phyloP scores from a whole-genome alignment of 2,329 filamentous ascomycete genomes.

The Ophiostoma perfectum region DNA sequence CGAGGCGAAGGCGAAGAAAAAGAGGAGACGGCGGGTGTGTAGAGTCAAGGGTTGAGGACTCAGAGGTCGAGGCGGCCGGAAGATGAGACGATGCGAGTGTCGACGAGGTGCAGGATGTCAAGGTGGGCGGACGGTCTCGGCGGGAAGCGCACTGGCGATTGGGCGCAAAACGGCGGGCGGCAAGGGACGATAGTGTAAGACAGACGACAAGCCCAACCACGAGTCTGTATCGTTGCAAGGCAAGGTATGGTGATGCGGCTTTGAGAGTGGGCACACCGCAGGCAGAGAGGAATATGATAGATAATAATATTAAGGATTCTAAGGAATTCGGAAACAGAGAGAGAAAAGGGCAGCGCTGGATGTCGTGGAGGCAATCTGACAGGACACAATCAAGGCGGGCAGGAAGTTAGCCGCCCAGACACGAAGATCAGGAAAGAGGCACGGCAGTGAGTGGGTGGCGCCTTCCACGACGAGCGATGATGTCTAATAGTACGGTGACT shows the following conservation, averaged over 20 bases:
- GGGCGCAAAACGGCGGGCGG: slow-evolving; percentile 20
- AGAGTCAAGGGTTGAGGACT: neutral
- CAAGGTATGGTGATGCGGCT: too few relatives aligned
- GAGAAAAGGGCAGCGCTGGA: neutral
- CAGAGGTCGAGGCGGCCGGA: neutral
- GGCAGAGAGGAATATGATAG: too few relatives aligned
- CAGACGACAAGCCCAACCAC: neutral
- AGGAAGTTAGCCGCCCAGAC: slow-evolving; percentile 15
- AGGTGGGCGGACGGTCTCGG: slow-evolving; percentile 15
- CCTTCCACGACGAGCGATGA: slow-evolving; percentile 5
- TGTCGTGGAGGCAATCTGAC: neutral
- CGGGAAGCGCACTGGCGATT: slow-evolving; percentile 18
- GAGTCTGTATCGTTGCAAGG: too few relatives aligned
- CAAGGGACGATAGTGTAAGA: neutral
- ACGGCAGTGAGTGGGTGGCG: slow-evolving; percentile 13
- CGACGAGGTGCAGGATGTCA: neutral
- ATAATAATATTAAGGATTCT: too few relatives aligned
- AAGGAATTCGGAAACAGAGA: neutral
- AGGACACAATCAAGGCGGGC: neutral
- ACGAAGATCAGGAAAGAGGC: slow-evolving; percentile 4
- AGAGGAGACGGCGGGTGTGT: neutral
- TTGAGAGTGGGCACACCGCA: too few relatives aligned
- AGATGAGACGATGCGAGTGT: slow-evolving; percentile 7
- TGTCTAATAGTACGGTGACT: neutral
- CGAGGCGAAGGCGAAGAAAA: neutral